Base-by-base conservation (phyloP, 2,329 filamentous ascomycete genomes). In the Claviceps pusilla region DNA sequence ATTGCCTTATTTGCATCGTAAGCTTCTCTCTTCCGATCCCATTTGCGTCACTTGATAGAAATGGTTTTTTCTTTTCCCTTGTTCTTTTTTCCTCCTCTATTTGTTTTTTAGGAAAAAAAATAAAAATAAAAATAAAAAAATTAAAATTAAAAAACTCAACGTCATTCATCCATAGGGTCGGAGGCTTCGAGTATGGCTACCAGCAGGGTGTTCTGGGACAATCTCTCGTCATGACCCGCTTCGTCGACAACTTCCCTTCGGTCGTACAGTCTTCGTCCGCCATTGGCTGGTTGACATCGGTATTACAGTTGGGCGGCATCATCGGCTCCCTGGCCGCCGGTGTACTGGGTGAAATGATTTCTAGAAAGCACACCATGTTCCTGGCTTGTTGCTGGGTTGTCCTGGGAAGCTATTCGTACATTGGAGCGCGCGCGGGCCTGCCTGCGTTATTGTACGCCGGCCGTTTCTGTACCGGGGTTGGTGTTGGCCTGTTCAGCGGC, bases 171-270 rank as follows among this genome's bases (percentile, higher is more conserved):
- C 28, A 16, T 42, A 75, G 73, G n/a, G 70, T 76, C 28, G 73
- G 74, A 55, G 74, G 75, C 28, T 73, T 77, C 49, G 71, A 74
- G 56, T 77, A 76, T 70, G 75, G 75, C 53, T 77, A 76, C 59
- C 75, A 78, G 55, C 76, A 79, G 59, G 76, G 76, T 51, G 74
- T 79, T 1, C 65, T 79, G 3, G 74, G 75, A 37, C 73, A 78
- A 58, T 75, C 74, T 12, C 66, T 79, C 3, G 74, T 76, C 59
- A 79, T 78, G 51, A 48, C 51, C 75, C 68, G 71, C 10, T 79
- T 78, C 63, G 70, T 65, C 10, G 62, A 69, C 41, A 73, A 74
- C 57, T 78, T 78, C 59, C 75, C 75, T 0, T 66, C 68, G 0
- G 69, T 77, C 9, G 69, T 74, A 42, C 56, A 67, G 7, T 75